These are phyloP conservation scores for Teratosphaeria epicoccoides DNA, from an alignment of 2,329 filamentous ascomycete genomes.

Conservation along the genomic window DNA sequence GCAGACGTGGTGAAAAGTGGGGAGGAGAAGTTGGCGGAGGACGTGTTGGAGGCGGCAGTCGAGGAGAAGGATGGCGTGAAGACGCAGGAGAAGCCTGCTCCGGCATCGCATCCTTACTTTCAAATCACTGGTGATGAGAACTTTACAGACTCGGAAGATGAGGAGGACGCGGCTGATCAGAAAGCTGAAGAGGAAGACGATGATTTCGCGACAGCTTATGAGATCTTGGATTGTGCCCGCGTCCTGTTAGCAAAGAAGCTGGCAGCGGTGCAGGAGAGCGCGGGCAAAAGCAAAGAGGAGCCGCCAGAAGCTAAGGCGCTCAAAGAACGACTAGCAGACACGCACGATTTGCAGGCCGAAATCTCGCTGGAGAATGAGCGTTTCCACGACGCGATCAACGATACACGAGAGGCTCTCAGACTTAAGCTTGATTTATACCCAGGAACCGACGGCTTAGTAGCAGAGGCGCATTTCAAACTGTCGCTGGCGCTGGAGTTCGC, in stretches of 20 bases:
- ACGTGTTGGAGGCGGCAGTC: conserved; percentile 29
- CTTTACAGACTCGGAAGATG: conserved; percentile 63
- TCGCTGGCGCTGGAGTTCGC: conserved; percentile 91
- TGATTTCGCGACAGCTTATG: conserved; percentile 54
- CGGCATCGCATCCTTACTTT: conserved; percentile 66
- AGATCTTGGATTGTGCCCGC: conserved; percentile 53
- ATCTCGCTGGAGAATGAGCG: conserved; percentile 95
- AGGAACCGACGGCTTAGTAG: conserved; percentile 71
- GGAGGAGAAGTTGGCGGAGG: conserved; percentile 33
- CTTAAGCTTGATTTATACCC: conserved; percentile 72
- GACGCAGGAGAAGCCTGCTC: conserved; percentile 27
- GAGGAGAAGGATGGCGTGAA: conserved; percentile 37
- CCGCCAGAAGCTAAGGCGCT: conserved; percentile 44
- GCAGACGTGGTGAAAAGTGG: conserved; percentile 21
- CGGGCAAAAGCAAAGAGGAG: conserved; percentile 38
- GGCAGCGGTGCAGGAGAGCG: conserved; percentile 35
- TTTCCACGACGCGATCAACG: conserved; percentile 77
- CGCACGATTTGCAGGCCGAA: conserved; percentile 85
- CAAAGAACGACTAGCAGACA: conserved; percentile 82
- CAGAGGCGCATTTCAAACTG: conserved; percentile 93
- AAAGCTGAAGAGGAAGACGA: conserved; percentile 44
- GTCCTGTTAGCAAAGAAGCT: conserved; percentile 49
- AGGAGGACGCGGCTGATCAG: conserved; percentile 34
- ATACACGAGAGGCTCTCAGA: conserved; percentile 65
- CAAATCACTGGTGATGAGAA: conserved; percentile 93